Conservation (phyloP, 768 basidiomycete genomes). For the Termitomyces sp. region DNA sequence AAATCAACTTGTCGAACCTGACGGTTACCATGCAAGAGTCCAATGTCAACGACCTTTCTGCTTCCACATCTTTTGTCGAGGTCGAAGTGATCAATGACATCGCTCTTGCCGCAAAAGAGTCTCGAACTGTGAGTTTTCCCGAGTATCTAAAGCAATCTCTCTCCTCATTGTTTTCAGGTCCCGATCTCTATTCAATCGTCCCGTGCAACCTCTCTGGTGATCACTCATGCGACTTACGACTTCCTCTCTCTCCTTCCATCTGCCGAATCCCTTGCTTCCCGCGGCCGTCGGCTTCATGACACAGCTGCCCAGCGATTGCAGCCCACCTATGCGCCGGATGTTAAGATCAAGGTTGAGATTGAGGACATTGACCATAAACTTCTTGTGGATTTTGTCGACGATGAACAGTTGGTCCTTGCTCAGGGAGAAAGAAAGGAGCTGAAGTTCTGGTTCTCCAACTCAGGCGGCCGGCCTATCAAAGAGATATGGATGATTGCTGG, state of each 20-base stretch:
- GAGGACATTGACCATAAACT: slow-evolving; percentile 65
- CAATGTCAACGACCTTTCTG: slow-evolving; percentile 22
- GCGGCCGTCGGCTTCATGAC: slow-evolving; percentile 74
- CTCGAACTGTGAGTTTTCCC: slow-evolving; percentile 48
- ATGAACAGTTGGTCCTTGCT: slow-evolving; percentile 45
- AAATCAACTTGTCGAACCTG: slow-evolving; percentile 63
- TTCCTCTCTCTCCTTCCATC: slow-evolving; percentile 74
- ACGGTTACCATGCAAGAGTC: slow-evolving; percentile 50
- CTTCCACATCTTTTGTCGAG: slow-evolving; percentile 39
- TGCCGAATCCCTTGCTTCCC: slow-evolving; percentile 60
- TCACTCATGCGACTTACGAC: slow-evolving; percentile 58
- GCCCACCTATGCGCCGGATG: slow-evolving; percentile 70
- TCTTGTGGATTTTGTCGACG: slow-evolving; percentile 50
- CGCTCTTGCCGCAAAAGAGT: slow-evolving; percentile 58
- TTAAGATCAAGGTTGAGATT: slow-evolving; percentile 56
- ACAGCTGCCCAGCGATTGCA: slow-evolving; percentile 67
- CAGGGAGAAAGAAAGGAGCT: slow-evolving; percentile 67
- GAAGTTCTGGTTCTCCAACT: slow-evolving; percentile 61
- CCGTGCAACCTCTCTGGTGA: slow-evolving; percentile 45
- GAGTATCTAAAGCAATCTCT: not conserved
- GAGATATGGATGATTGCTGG: slow-evolving; percentile 73
- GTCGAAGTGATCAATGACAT: slow-evolving; percentile 63
- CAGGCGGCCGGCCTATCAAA: slow-evolving; percentile 52
- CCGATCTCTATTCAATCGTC: slow-evolving; percentile 58
- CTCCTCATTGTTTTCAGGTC: slow-evolving; percentile 36